These are phyloP conservation scores for Sicyos edulis DNA, from an alignment of 306 rosid species.

Conservation along the genomic window DNA sequence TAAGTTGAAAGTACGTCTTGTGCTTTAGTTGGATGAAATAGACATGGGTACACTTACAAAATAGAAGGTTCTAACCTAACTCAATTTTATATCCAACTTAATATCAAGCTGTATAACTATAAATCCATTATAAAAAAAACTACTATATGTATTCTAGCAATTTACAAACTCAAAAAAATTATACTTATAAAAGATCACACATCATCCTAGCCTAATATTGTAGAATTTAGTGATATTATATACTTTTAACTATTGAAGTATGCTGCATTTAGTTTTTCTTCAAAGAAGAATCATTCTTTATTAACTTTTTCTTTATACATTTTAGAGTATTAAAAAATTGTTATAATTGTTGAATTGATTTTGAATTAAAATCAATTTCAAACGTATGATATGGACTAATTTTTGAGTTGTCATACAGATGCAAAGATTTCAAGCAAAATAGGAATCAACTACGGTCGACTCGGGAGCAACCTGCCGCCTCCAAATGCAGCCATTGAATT, in stretches of 20 bases:
- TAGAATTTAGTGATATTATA: too few species aligned
- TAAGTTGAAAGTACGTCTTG: neutral
- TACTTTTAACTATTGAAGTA: too few species aligned
- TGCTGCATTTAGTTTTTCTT: too few species aligned
- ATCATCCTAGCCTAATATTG: neutral
- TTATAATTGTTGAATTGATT: too few species aligned
- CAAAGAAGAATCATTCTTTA: too few species aligned
- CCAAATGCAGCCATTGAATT: conserved; percentile 39
- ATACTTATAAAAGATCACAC: neutral
- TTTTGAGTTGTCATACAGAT: conserved; percentile 29
- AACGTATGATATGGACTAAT: too few species aligned
- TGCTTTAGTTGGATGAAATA: neutral
- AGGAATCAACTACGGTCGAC: conserved; percentile 73
- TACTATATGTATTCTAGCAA: neutral
- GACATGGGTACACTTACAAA: neutral
- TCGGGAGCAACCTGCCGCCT: conserved; percentile 68
- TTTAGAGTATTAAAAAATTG: too few species aligned
- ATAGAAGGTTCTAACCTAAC: too few species aligned
- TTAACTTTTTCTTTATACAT: too few species aligned
- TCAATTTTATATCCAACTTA: neutral
- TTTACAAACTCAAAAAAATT: neutral
- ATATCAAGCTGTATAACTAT: neutral
- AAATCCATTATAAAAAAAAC: neutral
- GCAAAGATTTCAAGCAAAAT: conserved; percentile 45
- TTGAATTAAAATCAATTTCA: too few species aligned